Conservation (phyloP, 2,329 filamentous ascomycete genomes). For the Claviceps sp. region DNA sequence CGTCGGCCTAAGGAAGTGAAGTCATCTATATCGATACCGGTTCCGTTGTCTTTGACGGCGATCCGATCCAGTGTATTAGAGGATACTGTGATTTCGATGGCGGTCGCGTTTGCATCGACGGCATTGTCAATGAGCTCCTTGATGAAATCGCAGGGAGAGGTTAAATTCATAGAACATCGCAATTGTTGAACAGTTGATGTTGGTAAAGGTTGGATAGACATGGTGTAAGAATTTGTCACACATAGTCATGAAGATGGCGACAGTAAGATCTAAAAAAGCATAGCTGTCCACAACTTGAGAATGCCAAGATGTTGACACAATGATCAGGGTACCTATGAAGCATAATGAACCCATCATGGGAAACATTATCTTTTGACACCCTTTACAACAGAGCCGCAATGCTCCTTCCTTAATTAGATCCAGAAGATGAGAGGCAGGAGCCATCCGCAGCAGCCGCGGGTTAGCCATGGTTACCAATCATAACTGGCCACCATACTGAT, state of each 20-base stretch:
- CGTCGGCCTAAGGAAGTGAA: slow-evolving; percentile 46
- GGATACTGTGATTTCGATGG: slow-evolving; percentile 50
- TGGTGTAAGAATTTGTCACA: slow-evolving; percentile 12
- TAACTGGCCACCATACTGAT: too few relatives aligned
- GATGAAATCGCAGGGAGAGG: slow-evolving; percentile 46
- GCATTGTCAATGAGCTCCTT: slow-evolving; percentile 72
- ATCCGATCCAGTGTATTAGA: slow-evolving; percentile 55
- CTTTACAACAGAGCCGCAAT: not conserved
- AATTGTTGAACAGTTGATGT: slow-evolving; percentile 39
- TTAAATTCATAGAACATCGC: slow-evolving; percentile 46
- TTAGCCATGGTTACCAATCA: too few relatives aligned
- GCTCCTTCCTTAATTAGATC: not conserved
- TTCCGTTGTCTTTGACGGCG: slow-evolving; percentile 61
- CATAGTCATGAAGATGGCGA: not conserved
- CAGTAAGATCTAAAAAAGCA: not conserved
- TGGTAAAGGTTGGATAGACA: slow-evolving; percentile 38
- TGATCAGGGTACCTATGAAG: too few relatives aligned
- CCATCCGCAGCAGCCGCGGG: not conserved
- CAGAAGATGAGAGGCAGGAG: not conserved
- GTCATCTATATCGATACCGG: slow-evolving; percentile 51
- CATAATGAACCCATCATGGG: too few relatives aligned
- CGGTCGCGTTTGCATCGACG: slow-evolving; percentile 56
- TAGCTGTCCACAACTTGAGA: too few relatives aligned
- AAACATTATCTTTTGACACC: too few relatives aligned
- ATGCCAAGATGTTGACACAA: too few relatives aligned